These are phyloP conservation scores for Eutrema heterophyllum DNA, from an alignment of 345 rosid species.

Conservation along the genomic window DNA sequence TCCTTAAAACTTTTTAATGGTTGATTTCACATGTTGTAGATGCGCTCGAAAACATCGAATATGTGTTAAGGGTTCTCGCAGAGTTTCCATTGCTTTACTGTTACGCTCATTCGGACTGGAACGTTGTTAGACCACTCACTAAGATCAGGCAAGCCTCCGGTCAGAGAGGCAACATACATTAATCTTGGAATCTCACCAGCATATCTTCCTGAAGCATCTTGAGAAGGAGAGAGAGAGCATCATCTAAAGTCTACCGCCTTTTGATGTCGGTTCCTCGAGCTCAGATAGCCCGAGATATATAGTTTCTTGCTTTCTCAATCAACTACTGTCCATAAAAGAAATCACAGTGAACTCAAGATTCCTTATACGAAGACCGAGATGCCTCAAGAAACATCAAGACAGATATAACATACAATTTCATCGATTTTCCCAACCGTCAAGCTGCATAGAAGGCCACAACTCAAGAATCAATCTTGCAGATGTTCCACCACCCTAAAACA, in stretches of 20 bases:
- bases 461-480: slow-evolving; percentile 77
- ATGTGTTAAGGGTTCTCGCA: slow-evolving; percentile 6
- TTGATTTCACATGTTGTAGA: too few relatives aligned
- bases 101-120: slow-evolving; percentile 43
- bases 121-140: slow-evolving; percentile 50
- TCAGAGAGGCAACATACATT: slow-evolving; percentile 44
- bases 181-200: slow-evolving; percentile 44
- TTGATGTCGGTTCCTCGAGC: slow-evolving; percentile 46
- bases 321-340: slow-evolving; percentile 39
- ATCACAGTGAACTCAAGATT: neutral
- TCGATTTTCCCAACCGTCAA: slow-evolving; percentile 80
- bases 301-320: slow-evolving; percentile 59
- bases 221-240: slow-evolving; percentile 45
- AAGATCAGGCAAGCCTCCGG: slow-evolving; percentile 68
- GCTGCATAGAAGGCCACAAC: slow-evolving; percentile 65
- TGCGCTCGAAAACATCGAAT: neutral
- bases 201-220: slow-evolving; percentile 35
- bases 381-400: neutral
- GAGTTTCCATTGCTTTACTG: slow-evolving; percentile 61
- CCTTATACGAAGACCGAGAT: neutral
- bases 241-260: slow-evolving; percentile 56
- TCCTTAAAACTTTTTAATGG: neutral
- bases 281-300: slow-evolving; percentile 51
- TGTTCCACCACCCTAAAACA: slow-evolving; percentile 75
- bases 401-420: slow-evolving; percentile 43